Base-by-base conservation (phyloP, 768 basidiomycete species). In the Thelephora ganbajun region DNA sequence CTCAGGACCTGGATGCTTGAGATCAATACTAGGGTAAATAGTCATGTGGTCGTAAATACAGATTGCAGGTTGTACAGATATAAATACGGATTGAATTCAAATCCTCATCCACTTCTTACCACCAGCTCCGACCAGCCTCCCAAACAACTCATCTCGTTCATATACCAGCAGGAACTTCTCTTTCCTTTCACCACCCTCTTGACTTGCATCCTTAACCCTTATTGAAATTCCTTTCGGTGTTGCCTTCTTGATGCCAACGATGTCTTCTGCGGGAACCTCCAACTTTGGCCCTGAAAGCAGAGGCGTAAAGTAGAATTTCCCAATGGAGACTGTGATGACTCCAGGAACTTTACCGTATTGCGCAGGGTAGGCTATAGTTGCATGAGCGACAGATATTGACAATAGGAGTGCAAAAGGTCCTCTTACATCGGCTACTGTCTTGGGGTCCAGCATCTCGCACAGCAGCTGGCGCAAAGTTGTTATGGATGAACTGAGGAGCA, bases 91-190 rank as follows among this genome's bases (percentile, higher is more conserved):
- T n/a, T 20, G 41, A 46, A 33, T 36, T 46, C 43, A 46, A 41
- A 42, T 69, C 61, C 65, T 71, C 48, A 70, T 58, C 77, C 78
- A 79, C 26, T 65, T 66, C 41, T 61, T 62, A 18, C 71, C 71
- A 23, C 69, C 68, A 53, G 62, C 60, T 13, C 76, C 76, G 14
- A 82, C 67, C 11, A 84, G 68, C 49, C 79, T 62, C 39, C 76
- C 77, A 58, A 84, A 83, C 14, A 83, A 57, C 43, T 83, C 80
- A 59, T 83, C 79, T 5, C 80, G 72, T 20, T 63, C 67, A 30
- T 72, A 73, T 35, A 83, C 69, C 75, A 77, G 80, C 14, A 62
- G 51, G 55, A 83, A 80, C 53, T 62, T 73, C 45, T 76, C 78
- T 47, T 74, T 72, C 46, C 62, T 68, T 49, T 67, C 67, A 30